Evolutionary conservation across 75 land plant species (phyloP).

Genomic region (Adiantum capillusveneris): DNA sequence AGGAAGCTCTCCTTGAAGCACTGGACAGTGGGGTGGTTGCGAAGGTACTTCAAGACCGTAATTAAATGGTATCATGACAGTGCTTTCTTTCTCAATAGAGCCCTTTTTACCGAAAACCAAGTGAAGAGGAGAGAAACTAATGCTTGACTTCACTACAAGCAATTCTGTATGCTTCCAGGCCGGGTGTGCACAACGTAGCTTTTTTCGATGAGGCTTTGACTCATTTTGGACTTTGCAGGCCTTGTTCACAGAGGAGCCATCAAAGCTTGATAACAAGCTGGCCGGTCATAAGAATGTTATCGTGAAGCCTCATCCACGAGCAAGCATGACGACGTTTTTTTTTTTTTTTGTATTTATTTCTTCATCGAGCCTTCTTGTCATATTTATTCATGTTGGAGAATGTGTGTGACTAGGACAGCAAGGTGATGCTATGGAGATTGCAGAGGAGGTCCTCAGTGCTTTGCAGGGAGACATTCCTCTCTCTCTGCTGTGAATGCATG

Average conservation of each 20-base stretch:
- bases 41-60: too few species aligned
- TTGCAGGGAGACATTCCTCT: conserved; percentile 87
- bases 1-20: conserved; percentile 49
- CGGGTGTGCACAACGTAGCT: too few species aligned
- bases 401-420: conserved; percentile 31
- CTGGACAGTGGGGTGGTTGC: conserved; percentile 64
- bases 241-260: conserved; percentile 86
- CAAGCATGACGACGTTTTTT: conserved; percentile 93
- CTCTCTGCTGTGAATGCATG: conserved; percentile 96
- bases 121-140: too few species aligned
- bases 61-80: too few species aligned
- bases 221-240: conserved; percentile 94
- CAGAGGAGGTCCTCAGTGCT: conserved; percentile 94
- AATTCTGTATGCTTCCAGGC: too few species aligned
- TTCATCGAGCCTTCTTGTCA: neutral
- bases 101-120: too few species aligned
- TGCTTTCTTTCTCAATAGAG: too few species aligned
- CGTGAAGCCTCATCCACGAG: conserved; percentile 94
- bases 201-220: too few species aligned
- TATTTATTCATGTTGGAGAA: neutral
- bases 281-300: conserved; percentile 79
- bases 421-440: conserved; percentile 96
- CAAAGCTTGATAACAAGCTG: conserved; percentile 55
- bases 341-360: too few species aligned
- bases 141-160: too few species aligned